phyloP scores from a whole-genome alignment of 1,284 basidiomycete genomes.

The Sanghuangporus sanghuang region DNA sequence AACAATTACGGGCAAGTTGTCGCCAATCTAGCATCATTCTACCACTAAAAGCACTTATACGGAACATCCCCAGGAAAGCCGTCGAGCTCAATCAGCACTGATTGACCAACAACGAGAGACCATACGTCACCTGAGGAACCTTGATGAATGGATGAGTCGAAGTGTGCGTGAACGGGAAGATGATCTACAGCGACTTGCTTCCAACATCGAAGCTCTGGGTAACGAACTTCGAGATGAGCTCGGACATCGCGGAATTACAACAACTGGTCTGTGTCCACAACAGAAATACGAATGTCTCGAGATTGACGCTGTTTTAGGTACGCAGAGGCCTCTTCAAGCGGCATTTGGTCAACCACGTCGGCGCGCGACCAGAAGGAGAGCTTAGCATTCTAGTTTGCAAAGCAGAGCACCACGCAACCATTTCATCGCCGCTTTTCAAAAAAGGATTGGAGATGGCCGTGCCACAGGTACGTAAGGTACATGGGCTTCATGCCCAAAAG shows the following conservation, averaged over 20 bases:
- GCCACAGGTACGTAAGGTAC: too few relatives aligned
- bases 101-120: conserved; percentile 73
- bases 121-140: conserved; percentile 64
- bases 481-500: too few relatives aligned
- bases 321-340: too few relatives aligned
- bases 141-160: conserved; percentile 70
- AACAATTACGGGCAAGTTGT: conserved; percentile 50
- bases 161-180: conserved; percentile 70
- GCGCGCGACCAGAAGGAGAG: too few relatives aligned
- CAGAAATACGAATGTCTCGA: not conserved
- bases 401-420: too few relatives aligned
- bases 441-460: too few relatives aligned
- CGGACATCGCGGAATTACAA: conserved; percentile 24
- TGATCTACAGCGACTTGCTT: conserved; percentile 58
- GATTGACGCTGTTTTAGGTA: too few relatives aligned
- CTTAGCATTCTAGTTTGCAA: too few relatives aligned
- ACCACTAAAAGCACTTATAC: not conserved
- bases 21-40: not conserved
- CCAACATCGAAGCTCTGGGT: conserved; percentile 35
- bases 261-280: not conserved
- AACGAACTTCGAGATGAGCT: conserved; percentile 55
- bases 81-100: conserved; percentile 62
- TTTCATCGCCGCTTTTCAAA: too few relatives aligned
- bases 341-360: too few relatives aligned
- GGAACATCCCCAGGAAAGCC: conserved; percentile 52